A percentile compares a stretch with the other conserved stretches of the same genome.
phyloP scores from a whole-genome alignment of 1,139 yeast genomes.

The Debaryomyces fabryi region DNA sequence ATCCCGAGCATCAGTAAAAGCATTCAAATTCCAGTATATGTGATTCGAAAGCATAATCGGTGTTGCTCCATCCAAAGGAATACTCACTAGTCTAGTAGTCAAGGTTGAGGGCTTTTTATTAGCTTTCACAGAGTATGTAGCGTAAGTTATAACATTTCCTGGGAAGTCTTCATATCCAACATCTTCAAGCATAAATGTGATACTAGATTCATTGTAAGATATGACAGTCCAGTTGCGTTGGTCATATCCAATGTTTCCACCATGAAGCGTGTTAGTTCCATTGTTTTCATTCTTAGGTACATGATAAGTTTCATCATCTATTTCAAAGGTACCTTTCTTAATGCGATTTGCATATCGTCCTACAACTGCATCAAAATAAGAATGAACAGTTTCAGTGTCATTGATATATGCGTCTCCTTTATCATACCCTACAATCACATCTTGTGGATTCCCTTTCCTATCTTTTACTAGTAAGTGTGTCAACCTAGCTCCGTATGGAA shows the following conservation, averaged over 20 bases:
- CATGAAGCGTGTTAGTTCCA: conserved; percentile 46
- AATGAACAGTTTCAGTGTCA: conserved; percentile 1
- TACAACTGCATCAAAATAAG: conserved; percentile 62
- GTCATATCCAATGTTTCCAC: conserved; percentile 57
- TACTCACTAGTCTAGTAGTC: conserved; percentile 3
- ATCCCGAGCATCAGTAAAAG: neutral
- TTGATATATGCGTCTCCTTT: neutral
- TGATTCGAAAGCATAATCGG: conserved; percentile 3
- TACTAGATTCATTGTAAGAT: neutral
- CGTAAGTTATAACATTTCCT: neutral
- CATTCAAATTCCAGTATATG: neutral
- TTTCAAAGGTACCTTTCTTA: conserved; percentile 42
- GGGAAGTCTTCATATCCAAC: neutral
- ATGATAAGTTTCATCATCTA: conserved; percentile 43
- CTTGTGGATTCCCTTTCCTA: neutral
- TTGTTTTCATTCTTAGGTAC: conserved; percentile 44
- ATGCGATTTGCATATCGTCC: conserved; percentile 69
- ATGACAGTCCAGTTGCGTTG: conserved; percentile 3
- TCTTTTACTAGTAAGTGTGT: conserved; percentile 4
- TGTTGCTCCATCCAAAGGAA: conserved; percentile 2
- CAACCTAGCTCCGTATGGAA: conserved; percentile 1
- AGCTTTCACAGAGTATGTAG: neutral
- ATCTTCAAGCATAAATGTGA: neutral
- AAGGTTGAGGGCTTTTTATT: neutral
- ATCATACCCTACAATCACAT: conserved; percentile 1